A percentile compares a stretch with the other conserved stretches of the same genome.
These are phyloP conservation scores for Ophiostoma sp. DNA, from an alignment of 2,329 filamentous ascomycete genomes.

Conservation along the genomic window DNA sequence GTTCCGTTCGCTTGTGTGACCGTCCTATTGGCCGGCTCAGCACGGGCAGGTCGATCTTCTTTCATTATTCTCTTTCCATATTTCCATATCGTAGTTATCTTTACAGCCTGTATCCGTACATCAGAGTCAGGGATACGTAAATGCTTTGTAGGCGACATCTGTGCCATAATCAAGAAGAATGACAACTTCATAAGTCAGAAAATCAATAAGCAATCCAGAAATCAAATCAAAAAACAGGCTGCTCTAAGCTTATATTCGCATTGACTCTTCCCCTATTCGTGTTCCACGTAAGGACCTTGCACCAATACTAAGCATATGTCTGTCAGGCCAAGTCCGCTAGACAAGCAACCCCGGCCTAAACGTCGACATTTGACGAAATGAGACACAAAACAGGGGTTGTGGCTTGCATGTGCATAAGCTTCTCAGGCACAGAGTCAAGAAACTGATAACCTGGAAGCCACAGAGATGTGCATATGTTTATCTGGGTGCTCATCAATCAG, in stretches of 20 bases:
- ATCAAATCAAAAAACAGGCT: neutral
- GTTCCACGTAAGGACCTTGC: neutral
- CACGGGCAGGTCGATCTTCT: slow-evolving; percentile 1
- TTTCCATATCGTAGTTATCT: neutral
- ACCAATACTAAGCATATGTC: neutral
- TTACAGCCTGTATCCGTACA: too few species aligned
- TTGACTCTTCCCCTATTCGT: neutral
- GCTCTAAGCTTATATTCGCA: neutral
- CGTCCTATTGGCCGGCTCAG: slow-evolving; percentile 15
- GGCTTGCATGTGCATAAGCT: slow-evolving; percentile 11
- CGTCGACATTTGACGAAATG: neutral
- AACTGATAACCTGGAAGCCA: neutral
- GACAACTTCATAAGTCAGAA: neutral
- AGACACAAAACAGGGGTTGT: neutral
- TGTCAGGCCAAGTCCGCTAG: neutral
- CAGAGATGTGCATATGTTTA: neutral
- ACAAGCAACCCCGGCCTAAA: neutral
- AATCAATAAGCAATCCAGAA: neutral
- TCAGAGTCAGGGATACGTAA: too few species aligned
- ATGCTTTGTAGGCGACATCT: neutral
- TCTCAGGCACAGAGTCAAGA: neutral
- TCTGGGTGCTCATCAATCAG: too few species aligned
- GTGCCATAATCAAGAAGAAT: neutral
- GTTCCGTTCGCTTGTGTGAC: slow-evolving; percentile 13
- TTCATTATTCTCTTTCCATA: neutral